Conservation (phyloP, 306 rosid genomes). For the Ceratonia siliqua region DNA sequence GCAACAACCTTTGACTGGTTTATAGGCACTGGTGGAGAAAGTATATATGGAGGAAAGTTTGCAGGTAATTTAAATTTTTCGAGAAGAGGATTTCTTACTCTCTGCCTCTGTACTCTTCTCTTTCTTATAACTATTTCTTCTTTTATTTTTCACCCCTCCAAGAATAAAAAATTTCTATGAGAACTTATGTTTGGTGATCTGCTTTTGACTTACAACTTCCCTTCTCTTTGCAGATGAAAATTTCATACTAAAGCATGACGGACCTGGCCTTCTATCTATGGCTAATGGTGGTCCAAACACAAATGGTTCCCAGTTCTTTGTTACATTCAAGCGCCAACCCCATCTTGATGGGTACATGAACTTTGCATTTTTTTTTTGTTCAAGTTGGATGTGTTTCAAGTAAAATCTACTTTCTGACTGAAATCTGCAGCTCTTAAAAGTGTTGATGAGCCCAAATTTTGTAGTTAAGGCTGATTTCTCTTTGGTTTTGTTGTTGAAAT, state of each 20-base stretch:
- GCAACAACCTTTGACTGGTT: constrained; percentile 46
- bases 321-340: constrained; percentile 80
- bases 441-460: not conserved
- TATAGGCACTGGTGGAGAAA: constrained; percentile 98
- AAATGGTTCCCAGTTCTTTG: constrained; percentile 96
- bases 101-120: not conserved
- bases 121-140: not conserved
- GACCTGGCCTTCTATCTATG: constrained; percentile 91
- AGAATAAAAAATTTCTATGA: not conserved
- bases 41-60: constrained; percentile 95
- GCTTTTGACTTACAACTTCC: constrained; percentile 26
- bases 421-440: constrained; percentile 2
- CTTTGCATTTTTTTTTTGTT: constrained; percentile 24
- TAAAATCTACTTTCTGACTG: not conserved
- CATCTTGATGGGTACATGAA: constrained; percentile 85
- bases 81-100: constrained; percentile 11
- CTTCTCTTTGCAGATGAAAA: constrained; percentile 76
- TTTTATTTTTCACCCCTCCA: not conserved
- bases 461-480: not conserved
- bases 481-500: not conserved
- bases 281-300: constrained; percentile 95
- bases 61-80: constrained; percentile 57
- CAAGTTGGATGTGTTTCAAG: constrained; percentile 17
- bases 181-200: constrained; percentile 12
- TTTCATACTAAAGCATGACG: constrained; percentile 77